Conservation (phyloP, 352 stramenopile species). For the Albugo laibachii region DNA sequence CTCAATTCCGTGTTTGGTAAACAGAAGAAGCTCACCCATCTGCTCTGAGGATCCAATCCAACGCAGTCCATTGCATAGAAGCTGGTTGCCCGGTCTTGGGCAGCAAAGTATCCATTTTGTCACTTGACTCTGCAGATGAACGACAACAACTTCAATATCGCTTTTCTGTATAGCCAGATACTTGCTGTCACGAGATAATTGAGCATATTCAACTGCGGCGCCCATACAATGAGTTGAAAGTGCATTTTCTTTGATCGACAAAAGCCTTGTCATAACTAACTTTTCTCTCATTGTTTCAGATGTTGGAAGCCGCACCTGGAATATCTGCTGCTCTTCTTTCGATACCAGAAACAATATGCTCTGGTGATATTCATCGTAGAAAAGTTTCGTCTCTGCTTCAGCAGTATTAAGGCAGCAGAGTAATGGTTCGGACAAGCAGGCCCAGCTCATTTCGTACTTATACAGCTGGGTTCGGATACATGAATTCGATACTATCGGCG, state of each 20-base stretch:
- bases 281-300: background rate
- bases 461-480: no score
- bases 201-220: conserved; percentile 15
- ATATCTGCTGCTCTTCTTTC: conserved; percentile 11
- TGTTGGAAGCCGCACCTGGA: conserved; percentile 17
- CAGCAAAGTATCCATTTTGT: conserved; percentile 57
- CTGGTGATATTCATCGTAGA: conserved; percentile 33
- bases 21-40: conserved; percentile 39
- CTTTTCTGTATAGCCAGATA: conserved; percentile 62
- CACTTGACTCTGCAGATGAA: conserved; percentile 19
- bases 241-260: background rate
- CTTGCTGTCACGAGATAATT: conserved; percentile 37
- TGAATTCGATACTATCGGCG: conserved; percentile 7
- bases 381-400: no score
- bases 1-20: conserved; percentile 57
- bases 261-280: background rate
- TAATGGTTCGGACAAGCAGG: no score
- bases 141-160: conserved; percentile 64
- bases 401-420: no score
- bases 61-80: conserved; percentile 28
- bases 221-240: background rate
- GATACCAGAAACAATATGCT: conserved; percentile 27
- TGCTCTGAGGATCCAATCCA: conserved; percentile 39
- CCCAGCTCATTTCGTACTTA: no score
- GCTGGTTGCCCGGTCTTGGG: conserved; percentile 35